A percentile compares a stretch with the other conserved stretches of the same genome.
Conservation (phyloP, 305 asterid species). For the Fraxinus velutina region DNA sequence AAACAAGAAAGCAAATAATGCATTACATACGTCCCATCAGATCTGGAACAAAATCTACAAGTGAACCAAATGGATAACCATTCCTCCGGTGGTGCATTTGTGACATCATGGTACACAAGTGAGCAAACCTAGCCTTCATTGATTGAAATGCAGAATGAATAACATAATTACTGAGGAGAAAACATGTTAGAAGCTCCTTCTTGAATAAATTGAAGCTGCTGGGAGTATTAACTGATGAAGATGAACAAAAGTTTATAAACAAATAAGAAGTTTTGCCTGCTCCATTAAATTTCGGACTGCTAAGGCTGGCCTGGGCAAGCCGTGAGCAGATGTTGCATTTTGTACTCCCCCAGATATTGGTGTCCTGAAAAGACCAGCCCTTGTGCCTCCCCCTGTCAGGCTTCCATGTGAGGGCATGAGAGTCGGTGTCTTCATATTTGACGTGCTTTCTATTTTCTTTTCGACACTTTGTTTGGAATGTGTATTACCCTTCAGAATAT, state of each 20-base stretch:
- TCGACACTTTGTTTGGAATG: constrained; percentile 38
- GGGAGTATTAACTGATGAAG: not conserved
- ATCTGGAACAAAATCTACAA: constrained; percentile 4
- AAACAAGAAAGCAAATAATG: not conserved
- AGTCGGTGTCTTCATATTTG: constrained; percentile 41
- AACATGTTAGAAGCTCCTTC: constrained; percentile 30
- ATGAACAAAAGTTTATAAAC: not conserved
- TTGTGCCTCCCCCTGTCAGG: constrained; percentile 60
- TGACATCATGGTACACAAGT: constrained; percentile 7
- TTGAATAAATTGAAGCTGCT: constrained; percentile 20
- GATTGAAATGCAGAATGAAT: constrained; percentile 24
- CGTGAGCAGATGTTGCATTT: constrained; percentile 96
- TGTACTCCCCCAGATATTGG: constrained; percentile 99
- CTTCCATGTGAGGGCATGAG: constrained; percentile 43
- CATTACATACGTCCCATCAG: not conserved
- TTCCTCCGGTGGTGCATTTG: constrained; percentile 6
- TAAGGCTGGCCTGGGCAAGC: constrained; percentile 86
- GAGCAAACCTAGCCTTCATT: constrained; percentile 4
- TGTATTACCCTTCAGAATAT: constrained; percentile 64
- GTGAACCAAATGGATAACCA: constrained; percentile 7
- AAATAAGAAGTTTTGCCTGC: constrained; percentile 50
- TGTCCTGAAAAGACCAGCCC: constrained; percentile 94
- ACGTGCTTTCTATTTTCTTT: constrained; percentile 25
- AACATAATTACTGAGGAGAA: not conserved
- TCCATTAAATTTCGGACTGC: constrained; percentile 98